Evolutionary conservation across 164 flowering plant genomes (phyloP).

Genomic region (Liquidambar formosana): DNA sequence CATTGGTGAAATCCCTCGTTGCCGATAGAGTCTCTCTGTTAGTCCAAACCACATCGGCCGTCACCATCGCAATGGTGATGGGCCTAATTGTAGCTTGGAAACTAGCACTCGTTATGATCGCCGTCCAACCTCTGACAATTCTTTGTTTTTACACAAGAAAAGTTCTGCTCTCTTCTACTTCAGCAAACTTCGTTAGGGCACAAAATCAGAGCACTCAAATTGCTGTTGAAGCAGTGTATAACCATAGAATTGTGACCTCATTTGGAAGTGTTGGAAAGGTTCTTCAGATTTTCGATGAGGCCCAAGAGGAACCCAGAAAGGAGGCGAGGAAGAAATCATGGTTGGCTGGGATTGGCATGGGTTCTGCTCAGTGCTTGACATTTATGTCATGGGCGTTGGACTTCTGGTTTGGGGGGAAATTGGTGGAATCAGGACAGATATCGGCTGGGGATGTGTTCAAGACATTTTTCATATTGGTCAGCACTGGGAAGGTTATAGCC

Average conservation of each 20-base stretch:
- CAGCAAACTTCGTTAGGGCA: constrained; percentile 57
- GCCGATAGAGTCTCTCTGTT: constrained; percentile 73
- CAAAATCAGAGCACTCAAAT: constrained; percentile 81
- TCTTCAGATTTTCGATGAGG: constrained; percentile 63
- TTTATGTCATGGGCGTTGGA: constrained; percentile 93
- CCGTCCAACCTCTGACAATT: constrained; percentile 82
- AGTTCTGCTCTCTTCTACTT: constrained; percentile 63
- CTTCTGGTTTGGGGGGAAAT: constrained; percentile 86
- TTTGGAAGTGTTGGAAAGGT: constrained; percentile 72
- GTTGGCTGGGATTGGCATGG: constrained; percentile 86
- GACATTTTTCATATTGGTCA: constrained; percentile 83
- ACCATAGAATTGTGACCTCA: constrained; percentile 80
- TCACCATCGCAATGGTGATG: constrained; percentile 66
- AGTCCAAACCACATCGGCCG: constrained; percentile 77
- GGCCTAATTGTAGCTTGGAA: constrained; percentile 86
- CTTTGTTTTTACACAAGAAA: constrained; percentile 76
- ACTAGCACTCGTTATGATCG: constrained; percentile 87
- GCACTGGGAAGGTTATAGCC: constrained; percentile 92
- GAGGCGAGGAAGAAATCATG: constrained; percentile 73
- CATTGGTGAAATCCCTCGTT: constrained; percentile 78
- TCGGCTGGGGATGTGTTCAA: constrained; percentile 89
- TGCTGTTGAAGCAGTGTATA: constrained; percentile 80
- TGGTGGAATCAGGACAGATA: constrained; percentile 63
- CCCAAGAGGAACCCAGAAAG: constrained; percentile 71
- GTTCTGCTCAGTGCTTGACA: constrained; percentile 81